A percentile compares a stretch with the other conserved stretches of the same genome.
phyloP scores from a whole-genome alignment of 2,329 filamentous ascomycete genomes.

The Hymenoscyphus scutula region DNA sequence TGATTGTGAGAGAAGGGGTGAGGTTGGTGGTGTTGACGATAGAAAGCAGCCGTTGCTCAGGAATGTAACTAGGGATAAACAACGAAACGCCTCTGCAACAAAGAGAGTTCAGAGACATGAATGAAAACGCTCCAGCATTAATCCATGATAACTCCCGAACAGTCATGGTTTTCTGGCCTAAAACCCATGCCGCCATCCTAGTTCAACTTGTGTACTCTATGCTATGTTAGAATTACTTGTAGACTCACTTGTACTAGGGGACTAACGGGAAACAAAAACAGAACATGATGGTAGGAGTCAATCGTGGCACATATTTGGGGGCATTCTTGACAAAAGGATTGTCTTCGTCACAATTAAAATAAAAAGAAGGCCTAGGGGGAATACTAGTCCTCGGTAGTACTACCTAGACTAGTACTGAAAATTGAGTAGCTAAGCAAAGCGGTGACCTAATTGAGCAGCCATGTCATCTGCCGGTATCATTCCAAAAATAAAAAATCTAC shows the following conservation, averaged over 20 bases:
- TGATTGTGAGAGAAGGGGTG: not conserved
- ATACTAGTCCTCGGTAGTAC: no score
- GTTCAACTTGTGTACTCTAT: no score
- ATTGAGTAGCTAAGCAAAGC: not conserved
- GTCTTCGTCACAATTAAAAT: no score
- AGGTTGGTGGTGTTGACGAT: not conserved
- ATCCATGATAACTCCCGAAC: not conserved
- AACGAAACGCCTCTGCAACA: not conserved
- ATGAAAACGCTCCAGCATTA: not conserved
- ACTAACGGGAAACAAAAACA: not conserved
- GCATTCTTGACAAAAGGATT: not conserved
- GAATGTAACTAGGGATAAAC: constrained; percentile 10
- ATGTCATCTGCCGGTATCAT: not conserved
- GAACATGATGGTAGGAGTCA: not conserved
- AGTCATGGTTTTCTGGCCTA: no score
- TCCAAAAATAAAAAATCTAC: not conserved
- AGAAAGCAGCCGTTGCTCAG: not conserved
- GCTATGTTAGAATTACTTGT: no score
- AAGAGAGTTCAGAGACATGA: not conserved
- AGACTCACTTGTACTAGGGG: not conserved
- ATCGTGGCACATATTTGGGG: not conserved
- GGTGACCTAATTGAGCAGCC: not conserved
- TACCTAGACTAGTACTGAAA: no score
- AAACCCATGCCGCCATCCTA: no score
- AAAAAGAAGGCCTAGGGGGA: no score